Base-by-base conservation (phyloP, 202 grass and related monocot genomes). In the Zoysia matrella region DNA sequence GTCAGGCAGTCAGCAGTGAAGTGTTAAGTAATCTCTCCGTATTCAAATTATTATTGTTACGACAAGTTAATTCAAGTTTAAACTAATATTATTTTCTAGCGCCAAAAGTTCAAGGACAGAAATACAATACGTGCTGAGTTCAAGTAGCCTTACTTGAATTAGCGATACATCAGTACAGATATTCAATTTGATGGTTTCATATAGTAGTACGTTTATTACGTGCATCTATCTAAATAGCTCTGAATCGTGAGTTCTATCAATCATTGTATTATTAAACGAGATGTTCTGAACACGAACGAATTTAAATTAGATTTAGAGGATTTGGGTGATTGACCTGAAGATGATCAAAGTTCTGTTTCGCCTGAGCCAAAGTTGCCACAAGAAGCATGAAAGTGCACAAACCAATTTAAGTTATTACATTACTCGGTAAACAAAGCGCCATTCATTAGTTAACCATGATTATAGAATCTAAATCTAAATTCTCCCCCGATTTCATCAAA, bases 401-500 rank as follows among this genome's bases (percentile, higher is more conserved):
- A 36, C 30, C 30, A 36, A 36, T 36, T 36, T 36, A 36, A 36
- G 30, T 36, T 36, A 36, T 36, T 36, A 36, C 30, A 36, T 36
- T 36, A 36, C 30, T 36, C 30, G 11, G 51, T 76, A 7, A 58
- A 51, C 5, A 52, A 67, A 69, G 18, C 40, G 52, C 1, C 11
- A 49, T 6, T 47, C 30, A 63, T 7, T 2, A 43, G 16, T 69
- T 2, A 47, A 58, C 18, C 14, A 58, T 8, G 36, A 15, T 47
- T 1, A 39, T 5, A 68, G 30, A 36, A 36, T 36, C 30, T 36
- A 36, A 36, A 36, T 36, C 30, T 36, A 36, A 36, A 36, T 36
- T 36, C 30, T 36, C 30, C 30, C 2, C 12, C 7, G n/a, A 61
- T 67, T 47, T 89, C 9, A 53, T 67, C 82, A 67, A 77, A 85